phyloP scores from a whole-genome alignment of 495 filamentous ascomycete species.

The Aspergillus wentii region DNA sequence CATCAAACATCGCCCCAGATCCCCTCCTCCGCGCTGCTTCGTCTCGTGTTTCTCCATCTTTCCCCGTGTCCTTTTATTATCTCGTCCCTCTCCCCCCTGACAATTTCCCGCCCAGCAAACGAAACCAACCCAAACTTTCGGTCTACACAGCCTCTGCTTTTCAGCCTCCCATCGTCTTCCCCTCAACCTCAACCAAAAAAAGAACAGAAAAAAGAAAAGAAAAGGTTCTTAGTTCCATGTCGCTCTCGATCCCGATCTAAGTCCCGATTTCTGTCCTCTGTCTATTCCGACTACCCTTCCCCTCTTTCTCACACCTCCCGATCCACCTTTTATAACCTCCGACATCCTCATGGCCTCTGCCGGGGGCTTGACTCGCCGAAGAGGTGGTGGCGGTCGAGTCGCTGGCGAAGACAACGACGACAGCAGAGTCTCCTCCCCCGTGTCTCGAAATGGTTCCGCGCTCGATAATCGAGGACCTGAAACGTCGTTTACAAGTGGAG shows the following conservation, averaged over 20 bases:
- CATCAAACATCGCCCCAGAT: too few relatives aligned
- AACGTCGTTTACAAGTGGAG: slow-evolving; percentile 85
- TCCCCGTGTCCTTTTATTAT: not conserved
- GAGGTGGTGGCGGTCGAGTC: slow-evolving; percentile 62
- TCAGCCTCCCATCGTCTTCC: slow-evolving; percentile 12
- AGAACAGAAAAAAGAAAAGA: too few relatives aligned
- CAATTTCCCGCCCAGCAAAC: slow-evolving; percentile 26
- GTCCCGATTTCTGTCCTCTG: not conserved
- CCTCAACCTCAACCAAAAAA: not conserved
- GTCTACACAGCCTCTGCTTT: slow-evolving; percentile 21
- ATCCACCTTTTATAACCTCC: slow-evolving; percentile 13
- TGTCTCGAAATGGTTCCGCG: slow-evolving; percentile 52
- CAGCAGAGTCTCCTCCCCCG: slow-evolving; percentile 66
- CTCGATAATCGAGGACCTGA: slow-evolving; percentile 69
- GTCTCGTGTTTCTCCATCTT: not conserved
- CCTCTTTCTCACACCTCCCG: slow-evolving; percentile 5
- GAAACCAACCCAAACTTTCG: slow-evolving; percentile 29
- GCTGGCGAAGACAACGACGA: slow-evolving; percentile 54
- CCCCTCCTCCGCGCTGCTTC: too few relatives aligned
- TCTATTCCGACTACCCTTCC: not conserved
- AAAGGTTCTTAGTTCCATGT: too few relatives aligned
- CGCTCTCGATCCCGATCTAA: not conserved
- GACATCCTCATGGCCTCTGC: slow-evolving; percentile 54
- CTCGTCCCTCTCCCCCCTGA: slow-evolving; percentile 13
- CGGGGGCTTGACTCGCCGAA: slow-evolving; percentile 69